Percentiles rank a stretch among this genome's conserved stretches.
phyloP scores from a whole-genome alignment of 1,139 yeast species.

The Diutina rugosa region DNA sequence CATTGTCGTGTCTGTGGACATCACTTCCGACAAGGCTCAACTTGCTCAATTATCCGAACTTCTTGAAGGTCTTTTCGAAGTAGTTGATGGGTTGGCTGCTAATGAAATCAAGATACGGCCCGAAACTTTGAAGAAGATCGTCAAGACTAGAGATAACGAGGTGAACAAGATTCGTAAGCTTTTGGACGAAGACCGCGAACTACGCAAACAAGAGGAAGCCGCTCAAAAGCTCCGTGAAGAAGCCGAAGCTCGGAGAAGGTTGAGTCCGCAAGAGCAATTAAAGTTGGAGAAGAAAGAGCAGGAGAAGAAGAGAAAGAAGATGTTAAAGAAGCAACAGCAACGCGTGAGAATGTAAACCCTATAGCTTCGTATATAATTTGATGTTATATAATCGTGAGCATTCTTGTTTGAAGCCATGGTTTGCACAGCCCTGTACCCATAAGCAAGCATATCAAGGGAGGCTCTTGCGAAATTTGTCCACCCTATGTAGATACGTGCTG shows the following conservation, averaged over 20 bases:
- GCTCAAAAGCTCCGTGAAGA: conserved; percentile 59
- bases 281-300: conserved; percentile 20
- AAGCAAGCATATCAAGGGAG: not conserved
- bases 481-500: too few species aligned
- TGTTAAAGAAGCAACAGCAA: conserved; percentile 2
- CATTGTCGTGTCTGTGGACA: conserved; percentile 35
- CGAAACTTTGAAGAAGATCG: conserved; percentile 66
- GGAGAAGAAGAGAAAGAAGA: conserved; percentile 1
- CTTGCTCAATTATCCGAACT: conserved; percentile 33
- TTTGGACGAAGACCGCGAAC: conserved; percentile 34
- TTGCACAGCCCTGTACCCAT: not conserved
- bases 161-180: conserved; percentile 43
- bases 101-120: conserved; percentile 38
- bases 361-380: not conserved
- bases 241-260: conserved; percentile 38
- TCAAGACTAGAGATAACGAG: conserved; percentile 63
- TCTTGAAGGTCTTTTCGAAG: conserved; percentile 36
- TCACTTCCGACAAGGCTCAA: conserved; percentile 34
- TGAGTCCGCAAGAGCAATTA: conserved; percentile 62
- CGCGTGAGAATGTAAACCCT: conserved; percentile 1
- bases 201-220: conserved; percentile 45
- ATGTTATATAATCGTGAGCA: not conserved
- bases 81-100: conserved; percentile 39
- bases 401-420: not conserved
- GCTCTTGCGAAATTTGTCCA: not conserved